A percentile compares a stretch with the other conserved stretches of the same genome.
Evolutionary conservation across 2,329 filamentous ascomycete species (phyloP).

Genomic region (Calycina herbarum): DNA sequence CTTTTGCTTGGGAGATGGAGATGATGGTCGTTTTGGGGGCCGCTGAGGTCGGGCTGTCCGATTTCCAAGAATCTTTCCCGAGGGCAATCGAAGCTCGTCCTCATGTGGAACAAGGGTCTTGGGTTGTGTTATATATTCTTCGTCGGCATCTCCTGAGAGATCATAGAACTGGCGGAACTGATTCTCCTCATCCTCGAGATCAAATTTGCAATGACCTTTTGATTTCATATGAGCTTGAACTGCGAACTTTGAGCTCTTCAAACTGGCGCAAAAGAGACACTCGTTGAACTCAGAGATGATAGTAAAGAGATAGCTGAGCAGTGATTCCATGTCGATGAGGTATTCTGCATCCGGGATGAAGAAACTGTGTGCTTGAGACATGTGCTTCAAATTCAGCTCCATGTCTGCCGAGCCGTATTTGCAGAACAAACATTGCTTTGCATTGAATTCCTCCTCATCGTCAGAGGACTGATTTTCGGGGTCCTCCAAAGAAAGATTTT

Average conservation of each 20-base stretch:
- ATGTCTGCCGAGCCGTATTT: slow-evolving; percentile 33
- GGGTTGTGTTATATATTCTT: slow-evolving; percentile 17
- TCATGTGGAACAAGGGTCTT: slow-evolving; percentile 28
- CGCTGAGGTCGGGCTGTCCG: slow-evolving; percentile 31
- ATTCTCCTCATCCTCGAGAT: slow-evolving; percentile 39
- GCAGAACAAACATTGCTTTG: neutral
- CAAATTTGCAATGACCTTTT: slow-evolving; percentile 50
- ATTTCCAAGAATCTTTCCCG: slow-evolving; percentile 41
- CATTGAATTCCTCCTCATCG: slow-evolving; percentile 5
- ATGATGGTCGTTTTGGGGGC: neutral
- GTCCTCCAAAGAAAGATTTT: neutral
- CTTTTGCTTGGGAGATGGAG: neutral
- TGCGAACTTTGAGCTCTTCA: slow-evolving; percentile 37
- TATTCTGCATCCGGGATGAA: slow-evolving; percentile 42
- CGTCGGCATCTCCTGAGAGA: slow-evolving; percentile 19
- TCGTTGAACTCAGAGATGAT: slow-evolving; percentile 50
- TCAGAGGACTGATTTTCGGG: slow-evolving; percentile 5
- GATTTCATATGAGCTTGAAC: slow-evolving; percentile 53
- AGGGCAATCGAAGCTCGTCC: slow-evolving; percentile 31
- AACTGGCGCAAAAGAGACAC: slow-evolving; percentile 51
- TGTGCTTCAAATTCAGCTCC: slow-evolving; percentile 46
- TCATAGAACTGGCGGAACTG: slow-evolving; percentile 47
- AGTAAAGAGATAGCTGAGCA: slow-evolving; percentile 50
- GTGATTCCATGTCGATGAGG: slow-evolving; percentile 48
- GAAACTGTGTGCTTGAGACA: slow-evolving; percentile 50